Evolutionary conservation across 768 basidiomycete species (phyloP).

Genomic region (Mycena olivaceomarginata): DNA sequence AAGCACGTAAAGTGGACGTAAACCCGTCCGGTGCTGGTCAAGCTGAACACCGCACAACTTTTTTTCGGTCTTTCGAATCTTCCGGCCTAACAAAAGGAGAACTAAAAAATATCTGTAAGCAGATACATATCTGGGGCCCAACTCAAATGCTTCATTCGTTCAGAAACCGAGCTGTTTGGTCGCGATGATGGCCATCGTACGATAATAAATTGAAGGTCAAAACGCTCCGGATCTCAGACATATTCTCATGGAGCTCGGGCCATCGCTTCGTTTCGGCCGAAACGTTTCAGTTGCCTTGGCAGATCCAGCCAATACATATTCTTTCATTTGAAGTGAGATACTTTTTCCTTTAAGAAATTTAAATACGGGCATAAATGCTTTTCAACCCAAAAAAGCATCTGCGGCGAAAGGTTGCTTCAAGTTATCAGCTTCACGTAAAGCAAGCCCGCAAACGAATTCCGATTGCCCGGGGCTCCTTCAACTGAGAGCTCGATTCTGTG

Average conservation of each 20-base stretch:
- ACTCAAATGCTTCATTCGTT: not conserved
- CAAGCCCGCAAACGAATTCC: no score
- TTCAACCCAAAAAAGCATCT: no score
- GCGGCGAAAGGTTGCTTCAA: no score
- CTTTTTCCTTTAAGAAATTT: no score
- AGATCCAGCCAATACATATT: no score
- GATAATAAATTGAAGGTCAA: not conserved
- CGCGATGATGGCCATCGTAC: not conserved
- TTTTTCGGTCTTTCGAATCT: constrained; percentile 7
- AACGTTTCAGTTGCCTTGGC: not conserved
- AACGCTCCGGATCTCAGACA: not conserved
- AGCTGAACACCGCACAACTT: constrained; percentile 5
- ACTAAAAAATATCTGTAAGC: no score
- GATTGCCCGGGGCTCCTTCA: no score
- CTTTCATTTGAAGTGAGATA: no score
- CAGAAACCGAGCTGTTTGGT: not conserved
- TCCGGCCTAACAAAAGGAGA: not conserved
- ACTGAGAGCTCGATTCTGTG: no score
- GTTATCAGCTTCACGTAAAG: no score
- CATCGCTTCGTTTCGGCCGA: constrained; percentile 4
- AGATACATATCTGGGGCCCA: not conserved
- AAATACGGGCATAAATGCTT: no score
- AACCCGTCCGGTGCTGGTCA: not conserved
- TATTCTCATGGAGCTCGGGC: not conserved
- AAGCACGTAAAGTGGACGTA: constrained; percentile 2